Percentiles rank a stretch among this genome's conserved stretches.
Conservation (phyloP, 2,329 filamentous ascomycete species). For the Plectosphaerella plurivora region DNA sequence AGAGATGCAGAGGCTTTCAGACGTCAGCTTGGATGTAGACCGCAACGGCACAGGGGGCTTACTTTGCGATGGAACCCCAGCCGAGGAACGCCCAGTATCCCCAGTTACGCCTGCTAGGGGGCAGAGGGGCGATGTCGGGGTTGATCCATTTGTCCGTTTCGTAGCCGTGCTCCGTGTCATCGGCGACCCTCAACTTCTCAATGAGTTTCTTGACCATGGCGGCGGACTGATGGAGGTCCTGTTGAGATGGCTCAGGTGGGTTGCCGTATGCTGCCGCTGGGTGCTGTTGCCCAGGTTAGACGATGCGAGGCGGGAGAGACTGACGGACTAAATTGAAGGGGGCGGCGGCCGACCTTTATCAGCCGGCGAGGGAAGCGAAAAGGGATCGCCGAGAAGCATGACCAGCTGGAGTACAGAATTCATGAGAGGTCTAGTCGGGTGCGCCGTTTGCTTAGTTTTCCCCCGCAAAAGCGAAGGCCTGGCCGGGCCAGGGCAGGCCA, state of each 20-base stretch:
- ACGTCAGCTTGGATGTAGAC: not conserved
- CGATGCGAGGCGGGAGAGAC: too few relatives aligned
- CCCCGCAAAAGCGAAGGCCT: too few relatives aligned
- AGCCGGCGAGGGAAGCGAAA: not conserved
- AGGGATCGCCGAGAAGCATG: too few relatives aligned
- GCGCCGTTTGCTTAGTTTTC: too few relatives aligned
- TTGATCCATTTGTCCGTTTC: conserved; percentile 46
- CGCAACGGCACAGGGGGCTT: not conserved
- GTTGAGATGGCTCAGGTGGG: too few relatives aligned
- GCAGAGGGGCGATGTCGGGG: conserved; percentile 32
- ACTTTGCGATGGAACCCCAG: conserved; percentile 14
- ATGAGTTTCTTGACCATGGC: conserved; percentile 6
- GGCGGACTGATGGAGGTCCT: not conserved
- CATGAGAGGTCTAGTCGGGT: too few relatives aligned
- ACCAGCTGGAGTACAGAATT: too few relatives aligned
- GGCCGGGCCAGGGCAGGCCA: too few relatives aligned
- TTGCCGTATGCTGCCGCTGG: too few relatives aligned
- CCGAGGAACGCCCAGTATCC: conserved; percentile 22
- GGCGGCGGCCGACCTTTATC: not conserved
- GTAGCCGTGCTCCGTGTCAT: conserved; percentile 11
- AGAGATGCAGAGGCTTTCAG: conserved; percentile 11
- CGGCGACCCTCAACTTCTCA: conserved; percentile 8
- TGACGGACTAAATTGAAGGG: too few relatives aligned
- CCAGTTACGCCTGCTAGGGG: conserved; percentile 42
- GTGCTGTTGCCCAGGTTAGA: too few relatives aligned